These are phyloP conservation scores for Phaffomyces opuntiae DNA, from an alignment of 805 yeast species.

Conservation along the genomic window DNA sequence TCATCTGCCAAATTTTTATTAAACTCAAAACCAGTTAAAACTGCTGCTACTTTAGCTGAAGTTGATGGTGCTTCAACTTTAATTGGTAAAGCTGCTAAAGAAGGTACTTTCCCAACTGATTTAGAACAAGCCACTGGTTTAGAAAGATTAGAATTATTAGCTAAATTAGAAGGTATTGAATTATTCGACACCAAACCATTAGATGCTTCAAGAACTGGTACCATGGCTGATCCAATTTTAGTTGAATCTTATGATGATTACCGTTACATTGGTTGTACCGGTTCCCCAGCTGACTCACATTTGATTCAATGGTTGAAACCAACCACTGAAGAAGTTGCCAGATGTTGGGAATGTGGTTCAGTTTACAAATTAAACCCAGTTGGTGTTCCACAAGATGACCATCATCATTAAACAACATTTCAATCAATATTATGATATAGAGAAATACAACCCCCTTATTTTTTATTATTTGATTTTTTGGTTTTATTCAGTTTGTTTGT, in stretches of 20 bases:
- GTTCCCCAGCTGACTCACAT: slow-evolving; percentile 91
- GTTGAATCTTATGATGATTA: slow-evolving; percentile 86
- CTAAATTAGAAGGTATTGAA: slow-evolving; percentile 93
- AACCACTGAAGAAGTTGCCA: slow-evolving; percentile 70
- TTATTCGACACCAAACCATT: slow-evolving; percentile 85
- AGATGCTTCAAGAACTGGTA: slow-evolving; percentile 83
- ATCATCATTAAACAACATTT: slow-evolving; percentile 14
- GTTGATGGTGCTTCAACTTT: slow-evolving; percentile 72
- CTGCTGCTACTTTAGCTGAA: slow-evolving; percentile 66
- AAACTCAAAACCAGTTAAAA: slow-evolving; percentile 30
- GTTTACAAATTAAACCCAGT: slow-evolving; percentile 84
- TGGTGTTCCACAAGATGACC: slow-evolving; percentile 68
- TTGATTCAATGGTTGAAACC: slow-evolving; percentile 89
- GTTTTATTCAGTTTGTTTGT: background rate
- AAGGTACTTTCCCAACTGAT: slow-evolving; percentile 86
- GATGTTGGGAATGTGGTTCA: slow-evolving; percentile 99
- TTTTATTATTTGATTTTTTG: background rate
- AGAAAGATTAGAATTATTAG: slow-evolving; percentile 91
- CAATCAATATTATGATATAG: background rate
- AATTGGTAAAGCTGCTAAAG: slow-evolving; percentile 85
- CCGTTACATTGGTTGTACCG: slow-evolving; percentile 97
- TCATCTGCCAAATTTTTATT: slow-evolving; percentile 25
- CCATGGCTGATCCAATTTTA: slow-evolving; percentile 80
- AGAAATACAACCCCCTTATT: background rate
- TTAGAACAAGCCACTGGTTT: slow-evolving; percentile 97